Evolutionary conservation across 371 early-diverging fungal genomes (phyloP).

Genomic region (Syncephalastrum sp.): DNA sequence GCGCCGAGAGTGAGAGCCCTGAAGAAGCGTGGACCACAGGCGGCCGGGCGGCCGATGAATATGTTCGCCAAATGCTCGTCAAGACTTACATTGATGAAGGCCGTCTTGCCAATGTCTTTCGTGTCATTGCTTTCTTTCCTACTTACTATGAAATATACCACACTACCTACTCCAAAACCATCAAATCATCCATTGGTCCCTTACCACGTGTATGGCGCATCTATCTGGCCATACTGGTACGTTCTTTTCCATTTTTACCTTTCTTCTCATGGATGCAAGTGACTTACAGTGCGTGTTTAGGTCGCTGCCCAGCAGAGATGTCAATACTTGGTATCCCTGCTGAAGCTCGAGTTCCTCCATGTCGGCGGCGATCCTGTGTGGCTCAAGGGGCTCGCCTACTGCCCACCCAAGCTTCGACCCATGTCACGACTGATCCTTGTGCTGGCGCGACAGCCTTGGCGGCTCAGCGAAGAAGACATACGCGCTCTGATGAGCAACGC

Average conservation of each 20-base stretch:
- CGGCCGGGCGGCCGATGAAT: conserved; percentile 46
- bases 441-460: conserved; percentile 67
- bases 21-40: conserved; percentile 19
- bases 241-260: conserved; percentile 1
- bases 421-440: conserved; percentile 46
- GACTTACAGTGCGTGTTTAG: conserved; percentile 18
- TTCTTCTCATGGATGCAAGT: neutral
- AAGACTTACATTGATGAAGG: conserved; percentile 59
- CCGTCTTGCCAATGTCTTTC: conserved; percentile 52
- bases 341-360: conserved; percentile 57
- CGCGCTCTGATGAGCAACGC: conserved; percentile 34
- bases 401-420: conserved; percentile 55
- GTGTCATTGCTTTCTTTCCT: conserved; percentile 65
- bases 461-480: conserved; percentile 46
- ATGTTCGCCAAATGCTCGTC: conserved; percentile 52
- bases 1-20: conserved; percentile 4
- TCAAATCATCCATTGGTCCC: conserved; percentile 54
- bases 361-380: conserved; percentile 63
- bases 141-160: conserved; percentile 60
- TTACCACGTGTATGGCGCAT: conserved; percentile 57
- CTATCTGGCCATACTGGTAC: conserved; percentile 63
- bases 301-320: conserved; percentile 64
- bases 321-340: conserved; percentile 57
- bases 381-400: conserved; percentile 54
- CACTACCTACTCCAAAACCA: conserved; percentile 34